phyloP scores from a whole-genome alignment of 2,329 filamentous ascomycete genomes.

The Microsporum audouinii region DNA sequence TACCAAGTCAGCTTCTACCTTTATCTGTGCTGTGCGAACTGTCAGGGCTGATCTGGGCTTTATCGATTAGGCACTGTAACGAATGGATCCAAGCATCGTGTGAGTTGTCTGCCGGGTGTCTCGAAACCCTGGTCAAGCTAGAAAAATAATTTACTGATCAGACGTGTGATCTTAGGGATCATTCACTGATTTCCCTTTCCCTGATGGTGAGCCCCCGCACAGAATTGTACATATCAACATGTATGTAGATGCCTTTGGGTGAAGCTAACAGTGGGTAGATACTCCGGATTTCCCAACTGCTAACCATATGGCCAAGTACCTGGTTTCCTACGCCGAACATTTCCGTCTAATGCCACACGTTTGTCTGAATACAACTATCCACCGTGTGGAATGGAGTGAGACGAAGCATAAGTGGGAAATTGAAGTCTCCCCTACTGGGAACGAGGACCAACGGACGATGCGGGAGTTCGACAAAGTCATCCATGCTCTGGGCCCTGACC shows the following conservation, averaged over 20 bases:
- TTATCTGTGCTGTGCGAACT: not conserved
- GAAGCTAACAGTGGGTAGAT: conserved; percentile 5
- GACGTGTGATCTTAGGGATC: not conserved
- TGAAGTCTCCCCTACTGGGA: not conserved
- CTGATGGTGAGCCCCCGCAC: not conserved
- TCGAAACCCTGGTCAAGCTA: not conserved
- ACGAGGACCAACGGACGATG: not conserved
- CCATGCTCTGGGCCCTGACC: conserved; percentile 21
- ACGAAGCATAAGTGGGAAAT: conserved; percentile 13
- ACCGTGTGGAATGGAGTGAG: conserved; percentile 9
- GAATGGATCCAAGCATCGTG: not conserved
- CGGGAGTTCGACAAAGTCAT: conserved; percentile 27
- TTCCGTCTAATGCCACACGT: conserved; percentile 10
- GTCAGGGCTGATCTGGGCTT: not conserved
- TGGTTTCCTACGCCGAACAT: conserved; percentile 12
- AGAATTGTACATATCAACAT: not conserved
- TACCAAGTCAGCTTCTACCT: conserved; percentile 20
- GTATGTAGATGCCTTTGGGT: not conserved
- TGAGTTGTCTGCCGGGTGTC: not conserved
- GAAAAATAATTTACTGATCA: not conserved
- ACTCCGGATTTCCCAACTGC: conserved; percentile 5
- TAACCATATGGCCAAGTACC: conserved; percentile 13
- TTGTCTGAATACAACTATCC: conserved; percentile 9
- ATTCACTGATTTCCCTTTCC: not conserved
- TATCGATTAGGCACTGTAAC: not conserved